A percentile compares a stretch with the other conserved stretches of the same genome.
These are phyloP conservation scores for Verbascum thapsus DNA, from an alignment of 257 asterid genomes.

Conservation along the genomic window DNA sequence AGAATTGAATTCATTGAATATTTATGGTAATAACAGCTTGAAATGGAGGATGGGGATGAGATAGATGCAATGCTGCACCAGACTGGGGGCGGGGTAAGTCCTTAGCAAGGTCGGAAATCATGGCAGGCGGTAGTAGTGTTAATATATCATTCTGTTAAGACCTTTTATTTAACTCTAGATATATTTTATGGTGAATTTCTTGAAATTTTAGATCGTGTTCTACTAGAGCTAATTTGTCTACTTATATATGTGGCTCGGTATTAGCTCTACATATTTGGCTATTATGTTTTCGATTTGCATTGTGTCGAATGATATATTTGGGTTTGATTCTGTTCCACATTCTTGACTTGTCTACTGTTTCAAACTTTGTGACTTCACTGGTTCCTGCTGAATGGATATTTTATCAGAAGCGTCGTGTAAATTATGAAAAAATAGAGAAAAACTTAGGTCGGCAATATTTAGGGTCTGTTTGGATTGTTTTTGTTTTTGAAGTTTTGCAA, in stretches of 20 bases:
- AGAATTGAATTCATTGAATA: neutral
- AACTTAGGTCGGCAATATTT: too few species aligned
- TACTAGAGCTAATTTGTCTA: neutral
- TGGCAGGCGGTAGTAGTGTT: neutral
- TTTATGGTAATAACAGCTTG: constrained; percentile 34
- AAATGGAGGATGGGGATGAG: constrained; percentile 56
- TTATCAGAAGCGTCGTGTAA: neutral
- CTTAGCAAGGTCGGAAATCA: constrained; percentile 2
- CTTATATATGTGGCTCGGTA: neutral
- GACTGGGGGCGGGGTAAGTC: constrained; percentile 38
- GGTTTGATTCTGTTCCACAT: neutral
- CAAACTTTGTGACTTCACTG: neutral
- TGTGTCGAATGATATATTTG: neutral
- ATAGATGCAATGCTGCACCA: constrained; percentile 58
- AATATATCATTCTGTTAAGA: constrained; percentile 1
- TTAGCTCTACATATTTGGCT: neutral
- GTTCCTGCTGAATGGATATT: neutral
- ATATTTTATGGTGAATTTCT: neutral
- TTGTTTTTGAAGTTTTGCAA: too few species aligned
- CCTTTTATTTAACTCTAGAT: neutral
- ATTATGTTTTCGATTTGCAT: neutral
- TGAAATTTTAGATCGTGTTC: neutral
- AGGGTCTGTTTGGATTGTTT: too few species aligned
- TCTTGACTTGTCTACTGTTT: neutral
- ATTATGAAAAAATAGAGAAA: too few species aligned